Base-by-base conservation (phyloP, 306 rosid genomes). In the Urtica urens region DNA sequence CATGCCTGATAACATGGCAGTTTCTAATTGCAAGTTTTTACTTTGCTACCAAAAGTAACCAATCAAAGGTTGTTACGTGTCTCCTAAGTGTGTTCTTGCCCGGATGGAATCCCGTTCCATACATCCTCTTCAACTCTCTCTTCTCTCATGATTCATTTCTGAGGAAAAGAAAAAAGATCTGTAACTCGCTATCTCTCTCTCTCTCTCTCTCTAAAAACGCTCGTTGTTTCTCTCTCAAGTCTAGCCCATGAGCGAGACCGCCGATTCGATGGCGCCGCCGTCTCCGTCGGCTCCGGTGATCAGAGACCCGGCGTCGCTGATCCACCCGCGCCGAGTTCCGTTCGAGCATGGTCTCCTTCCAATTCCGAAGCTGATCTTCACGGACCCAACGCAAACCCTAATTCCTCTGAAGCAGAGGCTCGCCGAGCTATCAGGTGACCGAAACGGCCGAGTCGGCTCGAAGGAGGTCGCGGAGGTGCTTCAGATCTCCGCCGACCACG, bases 331-430 rank as follows among this genome's bases (percentile, higher is more conserved):
- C 25, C 93, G 96, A 13, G 94, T 80, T 66, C 93, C 86, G 7
- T 87, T 87, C 73, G 94, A 87, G 60, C 81, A 83, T 62, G 96
- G 88, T 17, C 94, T 87, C 51, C 51, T 87, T 15, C 94, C 94
- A 35, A 72, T 87, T 62, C 73, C 93, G 0, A 84, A 84, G 60
- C 86, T 83, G 66, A 55, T 83, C 58, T 78, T 87, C 76, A 49
- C 94, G 62, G 96, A 83, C 74, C 94, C 94, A 1, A 55, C 78
- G 10, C 94, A 87, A 87, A 69, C 88, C 93, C 94, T 87, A 70
- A 74, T 66, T 25, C 51, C 88, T 5, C 60, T 86, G 23, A 86
- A 81, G 77, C 77, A 60, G 19, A 78, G 77, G 72, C 86, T 86
- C 50, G 63, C 74, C 37, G 63, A 59, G 13, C 60, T 57, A 7